Evolutionary conservation across 1,284 basidiomycete species (phyloP), one percentile per base, ranked within the genome.

Genomic region (Apiotrichum akiyoshidainum): DNA sequence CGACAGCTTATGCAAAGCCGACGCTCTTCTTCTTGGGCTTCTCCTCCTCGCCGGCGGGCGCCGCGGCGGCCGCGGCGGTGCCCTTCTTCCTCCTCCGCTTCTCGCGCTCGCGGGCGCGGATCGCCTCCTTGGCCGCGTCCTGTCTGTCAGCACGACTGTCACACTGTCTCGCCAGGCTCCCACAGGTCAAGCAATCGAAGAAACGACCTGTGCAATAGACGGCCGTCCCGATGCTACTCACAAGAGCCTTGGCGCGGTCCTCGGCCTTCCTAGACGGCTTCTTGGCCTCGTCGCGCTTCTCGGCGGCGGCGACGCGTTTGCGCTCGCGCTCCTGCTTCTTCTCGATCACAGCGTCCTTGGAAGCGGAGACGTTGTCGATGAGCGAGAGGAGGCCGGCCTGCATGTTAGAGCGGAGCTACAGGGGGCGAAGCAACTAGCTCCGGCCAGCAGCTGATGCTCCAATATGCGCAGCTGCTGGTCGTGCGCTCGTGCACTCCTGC

Each of bases 191-290:
- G 5, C 11, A 17, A 11, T 31, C 26, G 26, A 31, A 3, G 7
- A 7, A 31, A 7, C 26, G 26, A 31, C 26, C 26, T 31, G 26
- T 31, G 26, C 26, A 3, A 31, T 4, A 7, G 26, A 31, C 26
- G 26, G 26, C 26, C 26, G 22, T 19, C 1, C 37, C 37, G 12
- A 13, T 31, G 8, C 2, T 33, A 62, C 69, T 46, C 59, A 72
- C 70, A 50, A 72, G 34, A 19, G 67, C 68, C 53, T 65, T 65
- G 35, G 58, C 65, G 50, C 58, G 59, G 52, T 68, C 65, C 31
- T 52, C 37, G 31, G 58, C 55, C 58, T 68, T 67, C 54, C 56
- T 57, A 35, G 58, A 48, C 52, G 59, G 58, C 54, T 62, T 59
- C 65, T 65, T 64, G 39, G 22, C 46, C 7, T 33, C 57, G 34